Conservation (phyloP, 2,329 filamentous ascomycete species). For the Fusarium duplospermum region DNA sequence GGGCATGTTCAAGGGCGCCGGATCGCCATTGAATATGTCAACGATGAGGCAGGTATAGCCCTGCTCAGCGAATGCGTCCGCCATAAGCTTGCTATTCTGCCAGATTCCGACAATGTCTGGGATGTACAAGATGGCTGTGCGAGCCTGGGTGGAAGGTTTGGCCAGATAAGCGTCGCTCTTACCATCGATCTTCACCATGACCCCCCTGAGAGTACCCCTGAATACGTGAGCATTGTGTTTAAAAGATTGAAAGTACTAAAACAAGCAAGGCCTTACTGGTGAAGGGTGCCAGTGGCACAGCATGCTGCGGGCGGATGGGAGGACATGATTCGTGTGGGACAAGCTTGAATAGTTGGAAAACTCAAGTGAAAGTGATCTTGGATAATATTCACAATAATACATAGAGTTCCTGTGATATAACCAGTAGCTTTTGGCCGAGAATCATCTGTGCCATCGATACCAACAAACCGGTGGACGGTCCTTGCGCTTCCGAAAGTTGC, state of each 20-base stretch:
- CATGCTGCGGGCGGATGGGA: conserved; percentile 24
- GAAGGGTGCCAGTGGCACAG: conserved; percentile 16
- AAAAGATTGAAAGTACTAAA: accelerated
- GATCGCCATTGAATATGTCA: conserved; percentile 50
- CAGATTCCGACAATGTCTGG: conserved; percentile 65
- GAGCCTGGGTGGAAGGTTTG: neutral
- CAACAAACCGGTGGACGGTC: neutral
- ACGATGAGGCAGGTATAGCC: conserved; percentile 49
- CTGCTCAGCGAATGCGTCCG: conserved; percentile 51
- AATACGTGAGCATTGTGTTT: accelerated
- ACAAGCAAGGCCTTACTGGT: conserved; percentile 1
- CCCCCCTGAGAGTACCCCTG: neutral
- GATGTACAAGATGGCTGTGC: conserved; percentile 56
- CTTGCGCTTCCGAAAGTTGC: neutral
- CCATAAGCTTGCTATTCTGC: conserved; percentile 52
- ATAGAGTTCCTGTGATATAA: neutral
- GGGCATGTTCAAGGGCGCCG: conserved; percentile 58
- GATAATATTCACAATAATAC: conserved; percentile 12
- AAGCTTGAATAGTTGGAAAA: neutral
- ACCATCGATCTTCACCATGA: neutral
- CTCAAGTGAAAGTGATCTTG: neutral
- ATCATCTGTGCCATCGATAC: neutral
- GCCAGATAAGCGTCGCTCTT: conserved; percentile 11
- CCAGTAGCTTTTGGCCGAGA: neutral
- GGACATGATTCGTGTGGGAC: neutral